Base-by-base conservation (phyloP, 352 stramenopile genomes). In the Saprolegnia diclina region DNA sequence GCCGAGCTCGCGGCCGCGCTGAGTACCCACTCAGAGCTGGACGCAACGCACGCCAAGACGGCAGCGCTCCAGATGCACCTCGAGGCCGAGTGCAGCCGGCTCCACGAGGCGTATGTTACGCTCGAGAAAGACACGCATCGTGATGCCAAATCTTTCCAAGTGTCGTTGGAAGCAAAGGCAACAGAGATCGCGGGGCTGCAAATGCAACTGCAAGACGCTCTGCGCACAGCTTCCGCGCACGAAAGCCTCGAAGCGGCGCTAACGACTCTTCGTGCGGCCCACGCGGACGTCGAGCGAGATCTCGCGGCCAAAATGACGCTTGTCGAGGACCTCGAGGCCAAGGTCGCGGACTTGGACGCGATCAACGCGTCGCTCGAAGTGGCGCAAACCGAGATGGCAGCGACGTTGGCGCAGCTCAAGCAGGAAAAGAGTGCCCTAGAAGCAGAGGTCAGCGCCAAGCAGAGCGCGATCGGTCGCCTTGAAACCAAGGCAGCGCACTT, bases 301-400 rank as follows among this genome's bases (percentile, higher is more conserved):
- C 52, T 59, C 13, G 52, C 52, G 4, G 35, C 24, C 13, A 16
- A 59, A 10, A 35, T 24, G 11, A 9, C 1, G 24, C 24, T 16
- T 24, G 77, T 81, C n/a, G 46, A 74, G 19, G 52, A 67, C 22
- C 64, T 85, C 18, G 62, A 84, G 71, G 55, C 56, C n/a, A 79
- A 76, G n/a, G 52, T 82, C 3, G 21, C 52, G 22, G 50, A 38
- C 11, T 68, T 84, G n/a, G 71, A 77, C 71, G 37, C 48, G 21
- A 55, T 64, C 19, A 52, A 75, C n/a, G 68, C 75, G 38, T 65
- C 74, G 10, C 35, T 79, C 4, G 56, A 56, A 21, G 24, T 56
- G 5, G 53, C 26, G 1, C 65, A 53, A 18, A 45, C 35, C 7
- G 37, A 21, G 9, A 24, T 77, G 2, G 73, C 76, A 18, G 44